A percentile compares a stretch with the other conserved stretches of the same genome.
These are phyloP conservation scores for Naegleria lovaniensis DNA, from an alignment of 208 protist genomes.

Conservation along the genomic window DNA sequence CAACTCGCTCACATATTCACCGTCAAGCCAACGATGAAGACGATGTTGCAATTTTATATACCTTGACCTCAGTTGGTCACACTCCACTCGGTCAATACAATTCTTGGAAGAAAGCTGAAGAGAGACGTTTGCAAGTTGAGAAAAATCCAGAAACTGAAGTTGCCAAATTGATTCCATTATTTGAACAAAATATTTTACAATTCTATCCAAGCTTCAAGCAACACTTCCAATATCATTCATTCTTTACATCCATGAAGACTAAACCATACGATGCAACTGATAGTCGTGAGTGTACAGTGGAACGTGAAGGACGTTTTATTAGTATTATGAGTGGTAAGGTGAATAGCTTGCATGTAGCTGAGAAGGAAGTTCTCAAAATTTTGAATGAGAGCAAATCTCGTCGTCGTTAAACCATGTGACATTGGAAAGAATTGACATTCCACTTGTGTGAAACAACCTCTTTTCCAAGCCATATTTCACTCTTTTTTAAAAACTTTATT, in stretches of 20 bases:
- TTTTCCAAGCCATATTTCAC: too few species aligned
- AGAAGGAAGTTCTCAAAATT: neutral
- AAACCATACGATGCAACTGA: neutral
- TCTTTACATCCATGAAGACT: neutral
- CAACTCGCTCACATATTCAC: too few species aligned
- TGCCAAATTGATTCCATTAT: neutral
- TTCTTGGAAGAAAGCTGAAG: neutral
- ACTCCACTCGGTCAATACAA: conserved; percentile 1
- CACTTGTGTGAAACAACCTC: too few species aligned
- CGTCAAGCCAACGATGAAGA: too few species aligned
- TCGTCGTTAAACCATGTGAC: too few species aligned
- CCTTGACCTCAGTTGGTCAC: neutral
- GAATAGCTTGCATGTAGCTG: neutral
- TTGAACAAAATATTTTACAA: neutral
- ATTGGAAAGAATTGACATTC: too few species aligned
- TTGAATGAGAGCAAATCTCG: neutral
- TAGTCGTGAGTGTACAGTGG: neutral
- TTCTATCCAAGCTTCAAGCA: neutral
- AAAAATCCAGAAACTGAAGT: neutral
- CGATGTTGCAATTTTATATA: neutral
- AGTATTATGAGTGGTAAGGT: neutral
- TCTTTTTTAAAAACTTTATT: too few species aligned
- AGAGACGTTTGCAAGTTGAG: neutral
- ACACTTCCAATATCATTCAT: neutral
- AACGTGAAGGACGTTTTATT: neutral